A percentile compares a stretch with the other conserved stretches of the same genome.
Evolutionary conservation across 192 early-diverging fungal genomes (phyloP).

Genomic region (Mycoemilia scoparia): DNA sequence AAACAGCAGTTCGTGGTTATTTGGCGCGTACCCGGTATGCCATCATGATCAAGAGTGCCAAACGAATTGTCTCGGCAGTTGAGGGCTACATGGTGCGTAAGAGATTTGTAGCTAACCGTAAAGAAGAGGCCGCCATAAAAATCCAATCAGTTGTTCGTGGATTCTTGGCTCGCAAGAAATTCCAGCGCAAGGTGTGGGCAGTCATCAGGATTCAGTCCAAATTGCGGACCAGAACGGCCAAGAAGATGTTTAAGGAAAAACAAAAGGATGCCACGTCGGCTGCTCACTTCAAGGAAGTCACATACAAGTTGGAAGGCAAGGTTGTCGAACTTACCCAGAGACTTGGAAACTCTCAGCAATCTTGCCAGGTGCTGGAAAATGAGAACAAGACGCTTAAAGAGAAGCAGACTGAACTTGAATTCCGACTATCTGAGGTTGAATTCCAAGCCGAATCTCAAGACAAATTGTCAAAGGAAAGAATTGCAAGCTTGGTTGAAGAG

Average conservation of each 20-base stretch:
- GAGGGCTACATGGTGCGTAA: constrained; percentile 51
- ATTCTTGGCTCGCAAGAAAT: constrained; percentile 1
- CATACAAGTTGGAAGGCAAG: constrained; percentile 88
- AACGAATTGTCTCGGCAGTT: constrained; percentile 43
- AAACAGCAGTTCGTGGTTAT: constrained; percentile 50
- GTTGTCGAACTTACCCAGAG: constrained; percentile 84
- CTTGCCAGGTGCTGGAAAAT: no score
- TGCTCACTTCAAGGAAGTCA: constrained; percentile 82
- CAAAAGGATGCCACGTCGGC: constrained; percentile 78
- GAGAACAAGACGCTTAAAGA: no score
- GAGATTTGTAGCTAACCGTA: constrained; percentile 34
- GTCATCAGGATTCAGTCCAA: constrained; percentile 71
- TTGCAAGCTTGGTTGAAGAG: constrained; percentile 37
- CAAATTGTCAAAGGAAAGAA: no score
- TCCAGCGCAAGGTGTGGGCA: constrained; percentile 12
- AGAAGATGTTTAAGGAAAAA: constrained; percentile 43
- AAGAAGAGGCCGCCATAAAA: constrained; percentile 25
- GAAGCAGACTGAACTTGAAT: no score
- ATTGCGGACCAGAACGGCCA: constrained; percentile 53
- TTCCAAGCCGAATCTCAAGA: no score
- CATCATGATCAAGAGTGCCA: constrained; percentile 26
- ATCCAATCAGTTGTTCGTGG: constrained; percentile 9
- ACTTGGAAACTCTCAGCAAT: no score
- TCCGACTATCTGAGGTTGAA: no score
- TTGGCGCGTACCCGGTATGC: constrained; percentile 32